A percentile compares a stretch with the other conserved stretches of the same genome.
These are phyloP conservation scores for Inga laurina DNA, from an alignment of 306 rosid species.

Conservation along the genomic window DNA sequence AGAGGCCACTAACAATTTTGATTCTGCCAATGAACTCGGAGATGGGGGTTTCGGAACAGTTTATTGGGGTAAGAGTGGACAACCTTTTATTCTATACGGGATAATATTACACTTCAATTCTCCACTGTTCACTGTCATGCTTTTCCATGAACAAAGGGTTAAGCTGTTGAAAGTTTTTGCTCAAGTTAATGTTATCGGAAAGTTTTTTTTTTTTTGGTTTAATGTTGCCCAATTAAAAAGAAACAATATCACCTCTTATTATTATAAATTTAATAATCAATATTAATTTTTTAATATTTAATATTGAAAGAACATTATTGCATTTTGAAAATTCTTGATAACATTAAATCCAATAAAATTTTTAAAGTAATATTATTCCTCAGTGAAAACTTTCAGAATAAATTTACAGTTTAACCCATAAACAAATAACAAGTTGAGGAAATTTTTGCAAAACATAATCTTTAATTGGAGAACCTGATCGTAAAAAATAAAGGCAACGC, in stretches of 20 bases:
- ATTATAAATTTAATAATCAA: no score
- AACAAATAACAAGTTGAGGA: not conserved
- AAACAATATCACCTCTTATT: no score
- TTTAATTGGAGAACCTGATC: not conserved
- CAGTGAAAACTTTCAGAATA: accelerated
- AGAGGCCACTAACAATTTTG: slow-evolving; percentile 70
- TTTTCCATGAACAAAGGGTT: not conserved
- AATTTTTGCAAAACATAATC: not conserved
- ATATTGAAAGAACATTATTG: no score
- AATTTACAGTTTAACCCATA: no score
- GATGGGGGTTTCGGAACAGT: slow-evolving; percentile 90
- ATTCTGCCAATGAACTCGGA: slow-evolving; percentile 64
- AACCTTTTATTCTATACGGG: not conserved
- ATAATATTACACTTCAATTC: not conserved
- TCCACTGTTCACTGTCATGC: not conserved
- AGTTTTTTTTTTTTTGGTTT: no score
- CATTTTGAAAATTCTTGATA: no score
- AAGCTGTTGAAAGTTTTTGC: no score
- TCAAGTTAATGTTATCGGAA: no score
- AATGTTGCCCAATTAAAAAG: no score
- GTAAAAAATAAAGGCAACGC: not conserved
- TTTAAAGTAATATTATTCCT: no score
- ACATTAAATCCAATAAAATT: no score
- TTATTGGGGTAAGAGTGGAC: slow-evolving; percentile 56
- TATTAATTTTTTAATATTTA: no score